Base-by-base conservation (phyloP, 345 rosid genomes). In the Aegle marmelos region DNA sequence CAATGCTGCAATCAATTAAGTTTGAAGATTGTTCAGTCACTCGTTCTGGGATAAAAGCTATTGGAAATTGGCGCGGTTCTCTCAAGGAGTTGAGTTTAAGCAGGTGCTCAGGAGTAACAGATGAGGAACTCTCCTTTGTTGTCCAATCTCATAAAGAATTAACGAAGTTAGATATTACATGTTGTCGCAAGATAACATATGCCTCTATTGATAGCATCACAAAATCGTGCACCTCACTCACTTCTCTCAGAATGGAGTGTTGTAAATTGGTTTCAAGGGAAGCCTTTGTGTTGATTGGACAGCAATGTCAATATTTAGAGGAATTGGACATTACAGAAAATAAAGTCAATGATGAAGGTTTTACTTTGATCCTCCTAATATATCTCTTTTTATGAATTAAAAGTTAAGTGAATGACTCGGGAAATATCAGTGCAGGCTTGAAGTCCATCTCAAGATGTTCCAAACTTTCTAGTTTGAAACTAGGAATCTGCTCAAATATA, bases 311-410 rank as follows among this genome's bases (percentile, higher is more conserved):
- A 30, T 80, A 72, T 33, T 91, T 91, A 31, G 90, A 91, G 84
- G 96, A 90, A 82, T 90, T 91, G 82, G 96, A 91, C 77, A 73
- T 88, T 56, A 91, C 96, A 11, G 96, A 91, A 63, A 89, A 89
- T 39, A 92, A 90, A 85, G 81, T 91, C 37, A 93, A 91, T 45
- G 90, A 90, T 63, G 84, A 90, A 90, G 96, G 96, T 91, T 79
- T 34, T 10, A 19, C 53, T 70, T 75, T 59, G 36, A 61, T 53
- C 72, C 72, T 36, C n/a, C n/a, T n/a, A n/a, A n/a, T 50, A 75
- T 16, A 27, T 76, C 34, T 76, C 36, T 25, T 67, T n/a, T 66
- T 28, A n/a, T 68, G 63, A 36, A 73, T 73, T 27, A 50, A 58
- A n/a, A 9, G 61, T 64, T 67, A 69, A 22, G 14, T 17, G 36